Evolutionary conservation across 345 rosid species (phyloP).

Genomic region (Heritiera fomes): DNA sequence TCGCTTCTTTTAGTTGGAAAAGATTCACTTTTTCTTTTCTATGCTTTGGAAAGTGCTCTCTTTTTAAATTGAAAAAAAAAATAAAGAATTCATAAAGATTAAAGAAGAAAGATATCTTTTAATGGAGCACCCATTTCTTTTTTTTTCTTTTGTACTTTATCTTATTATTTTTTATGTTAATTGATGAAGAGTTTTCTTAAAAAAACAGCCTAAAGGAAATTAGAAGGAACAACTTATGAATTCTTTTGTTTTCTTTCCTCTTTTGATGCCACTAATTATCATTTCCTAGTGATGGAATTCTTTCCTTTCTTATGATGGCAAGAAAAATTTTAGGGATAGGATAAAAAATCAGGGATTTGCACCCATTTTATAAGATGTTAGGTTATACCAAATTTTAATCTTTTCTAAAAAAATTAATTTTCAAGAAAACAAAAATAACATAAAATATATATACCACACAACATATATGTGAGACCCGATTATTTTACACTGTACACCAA

Average conservation of each 20-base stretch:
- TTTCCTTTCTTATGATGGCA: background rate
- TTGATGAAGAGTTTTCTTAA: background rate
- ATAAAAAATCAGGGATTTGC: background rate
- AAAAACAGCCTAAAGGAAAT: background rate
- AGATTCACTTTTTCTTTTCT: constrained; percentile 48
- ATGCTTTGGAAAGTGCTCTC: constrained; percentile 51
- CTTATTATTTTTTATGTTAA: no score
- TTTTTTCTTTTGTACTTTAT: no score
- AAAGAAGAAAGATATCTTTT: constrained; percentile 28
- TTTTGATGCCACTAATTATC: background rate
- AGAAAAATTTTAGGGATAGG: background rate
- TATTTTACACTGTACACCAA: no score
- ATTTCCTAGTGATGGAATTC: background rate
- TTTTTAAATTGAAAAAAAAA: constrained; percentile 27
- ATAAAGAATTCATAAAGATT: constrained; percentile 14
- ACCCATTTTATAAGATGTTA: background rate
- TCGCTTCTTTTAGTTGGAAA: constrained; percentile 40
- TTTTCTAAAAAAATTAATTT: no score
- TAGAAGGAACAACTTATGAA: background rate
- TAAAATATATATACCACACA: no score
- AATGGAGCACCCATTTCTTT: background rate
- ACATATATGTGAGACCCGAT: no score
- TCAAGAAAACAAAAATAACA: no score
- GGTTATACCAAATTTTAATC: no score
- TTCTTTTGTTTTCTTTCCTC: no score